Base-by-base conservation (phyloP, 1,284 basidiomycete genomes). In the Filobasidium uniguttulatum region DNA sequence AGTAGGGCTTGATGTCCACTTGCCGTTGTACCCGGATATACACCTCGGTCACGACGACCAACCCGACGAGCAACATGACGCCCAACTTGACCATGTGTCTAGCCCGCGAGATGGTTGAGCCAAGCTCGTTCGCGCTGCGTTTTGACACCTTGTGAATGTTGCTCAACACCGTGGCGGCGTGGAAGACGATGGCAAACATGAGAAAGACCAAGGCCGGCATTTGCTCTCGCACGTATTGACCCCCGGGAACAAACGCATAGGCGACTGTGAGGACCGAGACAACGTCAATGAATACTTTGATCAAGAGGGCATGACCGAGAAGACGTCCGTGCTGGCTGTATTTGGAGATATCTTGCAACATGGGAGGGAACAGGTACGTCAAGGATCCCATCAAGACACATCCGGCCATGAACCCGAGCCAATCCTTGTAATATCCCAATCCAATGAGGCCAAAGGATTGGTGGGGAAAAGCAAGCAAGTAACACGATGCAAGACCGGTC, bases 231-330 rank as follows among this genome's bases (percentile, higher is more conserved):
- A 96, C 72, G 55, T 81, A 73, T 56, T 75, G 68, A 0, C 87
- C 89, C 1, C 83, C 83, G 0, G 89, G 89, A 2, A 94, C 86
- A 60, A 94, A 94, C 0, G 89, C 90, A 67, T 96, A 94, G 0
- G 90, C 90, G 41, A 88, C 86, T 0, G 88, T 90, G 67, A 85
- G 80, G 5, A 83, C 78, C 54, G 79, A 82, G 23, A 79, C 77
- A 17, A 88, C 73, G 53, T 77, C 78, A 46, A 88, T 70, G 29
- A 86, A 33, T 51, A 75, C 75, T 50, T 81, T 80, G 12, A 80
- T 68, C n/a, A 80, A 60, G 68, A 83, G 77, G 6, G 79, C 77
- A 3, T 71, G 64, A 34, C 75, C 77, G 56, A 77, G 77, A 75
- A 76, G 54, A 19, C 26, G 23, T 19, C 26, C 26, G 68, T 71